Evolutionary conservation across 177 flowering plant genomes (phyloP), one percentile per base, ranked within the genome.

Genomic region (Telopea speciosissima): DNA sequence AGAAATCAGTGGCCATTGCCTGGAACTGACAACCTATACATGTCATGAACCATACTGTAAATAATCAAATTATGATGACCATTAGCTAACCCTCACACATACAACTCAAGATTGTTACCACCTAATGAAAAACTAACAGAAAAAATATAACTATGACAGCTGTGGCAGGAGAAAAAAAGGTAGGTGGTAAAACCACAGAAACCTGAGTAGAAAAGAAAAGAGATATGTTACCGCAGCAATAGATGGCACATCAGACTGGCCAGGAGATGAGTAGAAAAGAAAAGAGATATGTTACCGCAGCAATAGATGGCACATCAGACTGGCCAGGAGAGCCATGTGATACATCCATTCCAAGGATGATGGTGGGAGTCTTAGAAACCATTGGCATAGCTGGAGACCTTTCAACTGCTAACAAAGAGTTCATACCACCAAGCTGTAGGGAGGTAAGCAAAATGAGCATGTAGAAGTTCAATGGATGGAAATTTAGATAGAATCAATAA

Each of bases 241-340:
- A 4, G 99, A 93, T 24, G 99, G 99, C 3, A 88, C 67, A 77
- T 93, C 98, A 65, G 97, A 83, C 28, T 87, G 99, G 17, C 99
- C 98, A 22, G 97, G 99, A 25, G 97, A 90, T 70, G 66, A 65
- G 14, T 1, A n/a, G 33, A 28, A 40, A 24, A 17, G 23, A 28
- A 45, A 36, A 36, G 19, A 69, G 70, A 56, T n/a, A n/a, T 45
- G 14, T 75, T 84, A 92, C 99, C 71, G 99, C 98, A 76, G 99
- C 93, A 77, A 93, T 88, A 4, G 99, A 93, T 24, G 99, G 99
- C 3, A 88, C 67, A 77, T 93, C 98, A 65, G 97, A 83, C 28
- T 87, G 99, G 17, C 99, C 98, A 22, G 97, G 99, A 25, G 97
- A 90, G 16, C 97, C 99, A 83, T 95, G 97, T 0, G 99, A 95